A percentile compares a stretch with the other conserved stretches of the same genome.
Evolutionary conservation across 2,329 filamentous ascomycete genomes (phyloP).

Genomic region (Cladophialophora carrionii): DNA sequence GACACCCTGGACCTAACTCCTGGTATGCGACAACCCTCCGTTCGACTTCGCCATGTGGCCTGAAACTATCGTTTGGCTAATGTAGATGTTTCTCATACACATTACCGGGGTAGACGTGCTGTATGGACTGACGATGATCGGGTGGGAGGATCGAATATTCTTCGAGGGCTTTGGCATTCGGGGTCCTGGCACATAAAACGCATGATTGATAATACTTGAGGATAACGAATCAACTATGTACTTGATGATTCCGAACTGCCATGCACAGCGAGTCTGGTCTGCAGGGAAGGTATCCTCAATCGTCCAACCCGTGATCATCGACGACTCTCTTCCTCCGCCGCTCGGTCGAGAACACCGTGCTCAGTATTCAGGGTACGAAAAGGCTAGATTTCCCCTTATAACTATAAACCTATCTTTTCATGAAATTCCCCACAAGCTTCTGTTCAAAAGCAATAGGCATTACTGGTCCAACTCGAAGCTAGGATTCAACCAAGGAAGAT

Average conservation of each 20-base stretch:
- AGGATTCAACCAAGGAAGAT: neutral
- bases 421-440: neutral
- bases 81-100: no score
- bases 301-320: neutral
- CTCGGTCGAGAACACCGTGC: neutral
- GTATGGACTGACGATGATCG: neutral
- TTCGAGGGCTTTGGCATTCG: neutral
- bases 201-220: neutral
- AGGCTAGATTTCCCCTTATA: neutral
- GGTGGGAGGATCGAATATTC: neutral
- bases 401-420: neutral
- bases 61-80: neutral
- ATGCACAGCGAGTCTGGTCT: neutral
- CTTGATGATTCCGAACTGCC: neutral
- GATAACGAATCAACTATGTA: neutral
- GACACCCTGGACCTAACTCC: neutral
- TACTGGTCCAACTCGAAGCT: neutral
- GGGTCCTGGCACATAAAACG: neutral
- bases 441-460: neutral
- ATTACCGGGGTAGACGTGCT: neutral
- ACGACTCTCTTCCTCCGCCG: neutral
- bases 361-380: neutral
- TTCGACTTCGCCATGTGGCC: no score
- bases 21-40: neutral
- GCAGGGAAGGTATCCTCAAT: neutral